A percentile compares a stretch with the other conserved stretches of the same genome.
These are phyloP conservation scores for Metschnikowia kofuensis DNA, from an alignment of 805 yeast species.

Conservation along the genomic window DNA sequence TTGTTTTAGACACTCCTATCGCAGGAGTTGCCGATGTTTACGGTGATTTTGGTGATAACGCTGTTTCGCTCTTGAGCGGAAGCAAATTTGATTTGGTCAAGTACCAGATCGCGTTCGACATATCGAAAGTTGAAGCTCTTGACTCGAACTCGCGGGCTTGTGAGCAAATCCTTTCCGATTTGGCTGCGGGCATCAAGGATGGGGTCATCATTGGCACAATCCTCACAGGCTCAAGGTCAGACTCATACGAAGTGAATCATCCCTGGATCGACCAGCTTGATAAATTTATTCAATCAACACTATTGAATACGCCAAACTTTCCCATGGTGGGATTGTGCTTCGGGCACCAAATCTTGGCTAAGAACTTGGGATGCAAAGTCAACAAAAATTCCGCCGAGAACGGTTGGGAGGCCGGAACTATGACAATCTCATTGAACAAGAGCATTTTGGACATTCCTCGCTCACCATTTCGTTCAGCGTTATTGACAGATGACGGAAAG, in stretches of 20 bases:
- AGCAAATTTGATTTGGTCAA: conserved; percentile 24
- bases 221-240: conserved; percentile 52
- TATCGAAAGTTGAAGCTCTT: conserved; percentile 10
- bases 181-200: conserved; percentile 24
- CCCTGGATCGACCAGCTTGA: conserved; percentile 43
- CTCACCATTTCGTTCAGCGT: conserved; percentile 23
- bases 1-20: conserved; percentile 40
- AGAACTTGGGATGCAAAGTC: conserved; percentile 61
- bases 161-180: conserved; percentile 14
- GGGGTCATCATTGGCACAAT: conserved; percentile 40
- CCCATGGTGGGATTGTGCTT: conserved; percentile 75
- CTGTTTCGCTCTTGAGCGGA: conserved; percentile 28
- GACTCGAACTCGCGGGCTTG: background rate
- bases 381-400: conserved; percentile 44
- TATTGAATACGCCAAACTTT: conserved; percentile 23
- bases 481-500: conserved; percentile 52
- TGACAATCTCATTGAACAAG: conserved; percentile 46
- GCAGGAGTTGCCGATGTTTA: conserved; percentile 25
- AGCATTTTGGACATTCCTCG: conserved; percentile 28
- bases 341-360: conserved; percentile 79
- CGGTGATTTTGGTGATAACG: conserved; percentile 56
- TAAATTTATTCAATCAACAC: conserved; percentile 26
- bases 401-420: conserved; percentile 76
- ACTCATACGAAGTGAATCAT: conserved; percentile 39
- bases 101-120: conserved; percentile 35